phyloP scores from a whole-genome alignment of 169 alveolate species.

The Cryptosporidium andersoni region DNA sequence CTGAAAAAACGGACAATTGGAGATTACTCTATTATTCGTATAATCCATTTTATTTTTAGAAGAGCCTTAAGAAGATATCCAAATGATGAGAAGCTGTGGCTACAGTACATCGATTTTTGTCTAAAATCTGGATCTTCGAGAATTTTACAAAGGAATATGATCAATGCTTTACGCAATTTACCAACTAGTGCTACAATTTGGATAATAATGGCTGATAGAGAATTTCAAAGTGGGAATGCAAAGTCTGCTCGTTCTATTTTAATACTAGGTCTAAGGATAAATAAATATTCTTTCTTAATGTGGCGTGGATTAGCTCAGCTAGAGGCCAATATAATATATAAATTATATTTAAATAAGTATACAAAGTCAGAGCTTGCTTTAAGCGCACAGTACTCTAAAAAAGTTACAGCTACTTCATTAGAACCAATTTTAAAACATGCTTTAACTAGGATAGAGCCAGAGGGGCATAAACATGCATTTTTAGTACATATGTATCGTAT shows the following conservation, averaged over 20 bases:
- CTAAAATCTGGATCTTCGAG: constrained; percentile 64
- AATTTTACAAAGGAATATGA: constrained; percentile 54
- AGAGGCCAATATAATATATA: constrained; percentile 46
- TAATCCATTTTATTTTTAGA: constrained; percentile 50
- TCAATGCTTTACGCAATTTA: constrained; percentile 39
- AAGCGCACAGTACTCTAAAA: neutral
- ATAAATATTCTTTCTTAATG: constrained; percentile 21
- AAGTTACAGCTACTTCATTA: constrained; percentile 13
- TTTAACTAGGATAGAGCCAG: constrained; percentile 1
- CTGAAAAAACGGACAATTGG: constrained; percentile 62
- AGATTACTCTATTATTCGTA: constrained; percentile 58
- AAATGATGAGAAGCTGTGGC: constrained; percentile 57
- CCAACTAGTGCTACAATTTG: constrained; percentile 47
- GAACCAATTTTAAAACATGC: constrained; percentile 23
- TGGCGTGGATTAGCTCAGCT: constrained; percentile 61
- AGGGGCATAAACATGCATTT: constrained; percentile 20
- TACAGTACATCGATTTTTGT: constrained; percentile 63
- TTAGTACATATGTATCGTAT: constrained; percentile 21
- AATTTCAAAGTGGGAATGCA: constrained; percentile 56
- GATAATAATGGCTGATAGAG: constrained; percentile 71
- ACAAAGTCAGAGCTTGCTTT: constrained; percentile 4
- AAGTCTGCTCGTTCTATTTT: constrained; percentile 51
- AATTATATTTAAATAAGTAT: constrained; percentile 13
- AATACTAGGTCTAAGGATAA: constrained; percentile 39
- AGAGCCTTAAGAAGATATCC: constrained; percentile 63